Base-by-base conservation (phyloP, 148 eudicot species). In the Rhododendron kiyosumense region DNA sequence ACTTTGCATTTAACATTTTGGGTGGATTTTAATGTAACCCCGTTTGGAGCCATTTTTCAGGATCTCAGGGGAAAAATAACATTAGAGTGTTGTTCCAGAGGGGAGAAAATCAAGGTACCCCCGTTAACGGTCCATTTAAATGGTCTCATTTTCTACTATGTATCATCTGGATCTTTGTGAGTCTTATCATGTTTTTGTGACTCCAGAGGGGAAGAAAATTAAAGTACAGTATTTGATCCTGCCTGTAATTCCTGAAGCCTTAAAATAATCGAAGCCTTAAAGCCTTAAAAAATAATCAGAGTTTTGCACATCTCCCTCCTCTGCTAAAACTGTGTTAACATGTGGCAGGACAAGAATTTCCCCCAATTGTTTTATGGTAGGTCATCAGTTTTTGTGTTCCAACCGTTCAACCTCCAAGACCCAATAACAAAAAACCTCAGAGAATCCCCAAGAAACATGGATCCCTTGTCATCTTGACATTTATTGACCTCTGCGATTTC, bases 391-490 rank as follows among this genome's bases (percentile, higher is more conserved):
- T 78, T 26, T n/a, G 54, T 28, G 18, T 28, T 28, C 75, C 34
- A 69, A 69, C 75, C 17, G 57, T 78, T 48, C 54, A 22, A 45
- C 57, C 30, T 78, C 57, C 81, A n/a, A 78, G 48, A 78, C 32
- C 52, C 57, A 78, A 46, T n/a, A 78, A 45, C 46, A 46, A 45
- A 69, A 46, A n/a, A 28, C n/a, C 75, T 28, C 34, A 67, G 28
- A 28, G 34, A 67, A n/a, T 24, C 51, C 81, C 52, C 81, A 43
- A 78, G 52, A 45, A 78, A 78, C 52, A 45, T 45, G 81, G 84
- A 83, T n/a, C 76, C 30, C 28, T 26, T 83, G 84, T 82, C 78
- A 83, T 69, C 77, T 83, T 69, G 54, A 22, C 24, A 63, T 32
- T 83, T 74, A 83, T 51, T 41, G 45, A 5, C 81, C 61, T 46